Evolutionary conservation across 2,329 filamentous ascomycete genomes (phyloP).

Genomic region (Trichoderma hamatum): DNA sequence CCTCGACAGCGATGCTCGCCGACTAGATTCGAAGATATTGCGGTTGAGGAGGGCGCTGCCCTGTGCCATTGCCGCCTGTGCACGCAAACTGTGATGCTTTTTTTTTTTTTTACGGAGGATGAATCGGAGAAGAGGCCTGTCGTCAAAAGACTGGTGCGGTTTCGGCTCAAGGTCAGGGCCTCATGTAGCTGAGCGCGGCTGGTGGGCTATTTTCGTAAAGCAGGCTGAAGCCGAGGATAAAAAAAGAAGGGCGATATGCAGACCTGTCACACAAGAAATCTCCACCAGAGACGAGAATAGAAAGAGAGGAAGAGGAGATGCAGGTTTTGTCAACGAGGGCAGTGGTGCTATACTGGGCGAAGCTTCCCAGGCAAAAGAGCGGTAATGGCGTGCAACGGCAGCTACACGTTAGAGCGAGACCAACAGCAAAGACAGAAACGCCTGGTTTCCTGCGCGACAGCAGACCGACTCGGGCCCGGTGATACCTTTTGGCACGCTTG

Average conservation of each 20-base stretch:
- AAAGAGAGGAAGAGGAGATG: not conserved
- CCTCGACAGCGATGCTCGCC: slow-evolving; percentile 20
- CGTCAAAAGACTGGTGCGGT: not conserved
- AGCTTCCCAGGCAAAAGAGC: slow-evolving; percentile 23
- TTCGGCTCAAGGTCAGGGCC: not conserved
- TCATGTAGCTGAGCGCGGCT: slow-evolving; percentile 9
- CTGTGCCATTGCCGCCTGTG: slow-evolving; percentile 28
- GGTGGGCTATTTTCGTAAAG: not conserved
- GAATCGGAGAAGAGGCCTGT: not conserved
- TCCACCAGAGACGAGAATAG: not conserved
- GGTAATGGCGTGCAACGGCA: slow-evolving; percentile 9
- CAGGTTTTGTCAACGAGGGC: slow-evolving; percentile 16
- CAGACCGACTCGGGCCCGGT: not conserved
- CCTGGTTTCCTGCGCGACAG: slow-evolving; percentile 2
- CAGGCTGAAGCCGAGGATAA: slow-evolving; percentile 10
- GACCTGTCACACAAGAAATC: slow-evolving; percentile 18
- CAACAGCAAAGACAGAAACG: not conserved
- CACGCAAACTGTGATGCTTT: not conserved
- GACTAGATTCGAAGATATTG: slow-evolving; percentile 16
- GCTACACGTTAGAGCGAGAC: not conserved
- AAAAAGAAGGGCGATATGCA: slow-evolving; percentile 11
- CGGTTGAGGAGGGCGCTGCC: slow-evolving; percentile 19
- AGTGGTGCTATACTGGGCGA: slow-evolving; percentile 16
- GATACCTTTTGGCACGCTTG: slow-evolving; percentile 14
- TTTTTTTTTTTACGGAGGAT: slow-evolving; percentile 8